Conservation (phyloP, 139 green algal genomes). For the Chlorella sp. region DNA sequence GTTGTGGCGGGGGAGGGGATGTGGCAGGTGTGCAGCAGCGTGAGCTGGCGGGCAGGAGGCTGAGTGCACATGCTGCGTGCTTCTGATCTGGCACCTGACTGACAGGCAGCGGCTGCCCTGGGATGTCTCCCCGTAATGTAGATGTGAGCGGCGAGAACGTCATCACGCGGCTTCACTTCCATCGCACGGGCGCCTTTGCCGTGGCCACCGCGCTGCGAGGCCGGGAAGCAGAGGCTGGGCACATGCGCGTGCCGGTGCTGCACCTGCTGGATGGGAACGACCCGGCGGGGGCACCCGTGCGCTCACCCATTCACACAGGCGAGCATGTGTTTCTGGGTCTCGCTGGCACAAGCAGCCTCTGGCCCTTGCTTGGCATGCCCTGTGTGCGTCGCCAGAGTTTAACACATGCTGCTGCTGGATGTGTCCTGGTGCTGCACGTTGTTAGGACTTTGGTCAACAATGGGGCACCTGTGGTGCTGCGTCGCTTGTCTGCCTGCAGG, state of each 20-base stretch:
- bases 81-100: neutral
- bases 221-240: conserved; percentile 2
- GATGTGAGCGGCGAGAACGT: conserved; percentile 40
- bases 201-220: conserved; percentile 10
- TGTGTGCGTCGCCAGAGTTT: neutral
- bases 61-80: neutral
- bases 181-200: conserved; percentile 15
- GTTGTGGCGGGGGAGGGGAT: neutral
- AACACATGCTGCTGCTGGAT: neutral
- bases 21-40: too few relatives aligned
- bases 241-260: conserved; percentile 41
- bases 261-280: conserved; percentile 25
- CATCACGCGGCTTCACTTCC: conserved; percentile 24
- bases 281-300: neutral
- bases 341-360: neutral
- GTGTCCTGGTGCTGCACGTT: neutral
- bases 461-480: neutral
- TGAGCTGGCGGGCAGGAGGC: too few relatives aligned
- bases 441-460: neutral
- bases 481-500: conserved; percentile 10
- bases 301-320: conserved; percentile 28
- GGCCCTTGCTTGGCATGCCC: too few relatives aligned
- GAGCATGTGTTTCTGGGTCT: neutral
- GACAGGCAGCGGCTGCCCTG: neutral
- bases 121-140: neutral